Evolutionary conservation across 805 yeast genomes (phyloP).

Genomic region (Saturnispora sekii): DNA sequence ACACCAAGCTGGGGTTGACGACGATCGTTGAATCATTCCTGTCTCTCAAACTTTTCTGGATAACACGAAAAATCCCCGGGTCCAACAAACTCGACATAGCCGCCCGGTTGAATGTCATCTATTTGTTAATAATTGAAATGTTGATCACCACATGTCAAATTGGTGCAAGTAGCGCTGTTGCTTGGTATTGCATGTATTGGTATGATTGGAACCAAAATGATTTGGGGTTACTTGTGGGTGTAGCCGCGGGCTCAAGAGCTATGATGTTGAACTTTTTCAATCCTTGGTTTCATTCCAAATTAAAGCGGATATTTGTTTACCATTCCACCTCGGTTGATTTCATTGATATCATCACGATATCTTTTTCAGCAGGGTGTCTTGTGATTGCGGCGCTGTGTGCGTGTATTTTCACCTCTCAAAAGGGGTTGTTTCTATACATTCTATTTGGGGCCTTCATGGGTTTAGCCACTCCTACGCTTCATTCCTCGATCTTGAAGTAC

Average conservation of each 20-base stretch:
- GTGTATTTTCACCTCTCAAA: conserved; percentile 30
- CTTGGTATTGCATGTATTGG: conserved; percentile 43
- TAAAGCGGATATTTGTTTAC: conserved; percentile 28
- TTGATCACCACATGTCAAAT: conserved; percentile 31
- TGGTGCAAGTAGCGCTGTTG: conserved; percentile 33
- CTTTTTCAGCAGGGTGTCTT: conserved; percentile 8
- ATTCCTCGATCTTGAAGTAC: conserved; percentile 51
- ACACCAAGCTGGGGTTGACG: conserved; percentile 9
- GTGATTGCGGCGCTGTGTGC: conserved; percentile 21
- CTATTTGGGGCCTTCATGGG: conserved; percentile 39
- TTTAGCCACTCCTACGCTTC: conserved; percentile 46
- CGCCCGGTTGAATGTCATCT: conserved; percentile 39
- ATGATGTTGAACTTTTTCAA: conserved; percentile 38
- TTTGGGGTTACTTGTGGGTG: conserved; percentile 47
- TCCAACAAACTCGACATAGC: conserved; percentile 18
- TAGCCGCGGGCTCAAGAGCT: conserved; percentile 41
- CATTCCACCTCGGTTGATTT: conserved; percentile 39
- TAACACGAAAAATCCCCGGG: conserved; percentile 28
- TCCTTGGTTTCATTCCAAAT: conserved; percentile 36
- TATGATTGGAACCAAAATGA: conserved; percentile 46
- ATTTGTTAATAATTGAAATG: conserved; percentile 40
- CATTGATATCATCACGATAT: conserved; percentile 19
- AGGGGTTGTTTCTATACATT: conserved; percentile 25
- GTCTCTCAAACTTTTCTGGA: conserved; percentile 39
- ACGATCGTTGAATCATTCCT: conserved; percentile 10